These are phyloP conservation scores for Alternaria atra DNA, from an alignment of 2,329 filamentous ascomycete genomes.

Conservation along the genomic window DNA sequence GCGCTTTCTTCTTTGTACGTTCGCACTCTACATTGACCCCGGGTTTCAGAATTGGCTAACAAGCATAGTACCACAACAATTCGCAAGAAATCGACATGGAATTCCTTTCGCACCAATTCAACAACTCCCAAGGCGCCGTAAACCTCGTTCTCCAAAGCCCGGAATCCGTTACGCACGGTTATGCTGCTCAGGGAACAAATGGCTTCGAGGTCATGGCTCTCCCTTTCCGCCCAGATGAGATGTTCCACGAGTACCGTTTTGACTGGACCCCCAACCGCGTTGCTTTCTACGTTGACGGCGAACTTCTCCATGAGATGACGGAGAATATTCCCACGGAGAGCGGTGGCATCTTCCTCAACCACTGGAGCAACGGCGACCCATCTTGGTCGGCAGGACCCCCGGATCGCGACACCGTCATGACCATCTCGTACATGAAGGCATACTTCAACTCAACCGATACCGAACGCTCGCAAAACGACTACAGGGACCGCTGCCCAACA, in stretches of 20 bases:
- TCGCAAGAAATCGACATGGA: constrained; percentile 85
- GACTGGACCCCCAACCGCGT: constrained; percentile 73
- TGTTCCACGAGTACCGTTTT: constrained; percentile 81
- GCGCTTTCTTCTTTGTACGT: constrained; percentile 79
- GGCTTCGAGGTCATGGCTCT: constrained; percentile 68
- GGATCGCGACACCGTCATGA: constrained; percentile 66
- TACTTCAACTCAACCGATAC: constrained; percentile 77
- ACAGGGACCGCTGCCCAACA: constrained; percentile 43
- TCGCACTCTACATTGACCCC: background rate
- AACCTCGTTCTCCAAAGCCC: constrained; percentile 80
- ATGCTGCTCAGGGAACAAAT: constrained; percentile 68
- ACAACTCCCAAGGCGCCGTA: constrained; percentile 65
- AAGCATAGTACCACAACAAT: constrained; percentile 74
- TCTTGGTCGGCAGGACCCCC: constrained; percentile 78
- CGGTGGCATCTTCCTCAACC: constrained; percentile 75
- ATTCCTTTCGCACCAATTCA: constrained; percentile 74
- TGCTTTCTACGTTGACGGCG: constrained; percentile 73
- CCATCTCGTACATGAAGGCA: constrained; percentile 75
- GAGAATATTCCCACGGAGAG: constrained; percentile 66
- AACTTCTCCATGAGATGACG: constrained; percentile 65
- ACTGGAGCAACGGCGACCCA: constrained; percentile 80
- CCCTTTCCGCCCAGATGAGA: constrained; percentile 70
- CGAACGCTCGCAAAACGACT: constrained; percentile 37
- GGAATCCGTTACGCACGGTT: constrained; percentile 66
- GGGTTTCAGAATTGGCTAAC: constrained; percentile 15